Base-by-base conservation (phyloP, 1,284 basidiomycete genomes). In the Leucoagaricus sp. region DNA sequence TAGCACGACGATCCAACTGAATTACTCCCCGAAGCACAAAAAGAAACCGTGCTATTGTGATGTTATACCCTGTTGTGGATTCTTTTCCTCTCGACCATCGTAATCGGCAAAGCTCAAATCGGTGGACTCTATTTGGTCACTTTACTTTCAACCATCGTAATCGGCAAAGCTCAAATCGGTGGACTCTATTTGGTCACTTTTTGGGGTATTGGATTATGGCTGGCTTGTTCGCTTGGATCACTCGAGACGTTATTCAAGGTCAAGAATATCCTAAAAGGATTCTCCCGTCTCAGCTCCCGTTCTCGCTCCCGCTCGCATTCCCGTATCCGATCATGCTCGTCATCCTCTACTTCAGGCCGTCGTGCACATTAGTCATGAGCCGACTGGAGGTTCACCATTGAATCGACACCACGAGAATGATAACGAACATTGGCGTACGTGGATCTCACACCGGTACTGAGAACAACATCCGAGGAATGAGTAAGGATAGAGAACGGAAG, bases 101-200 rank as follows among this genome's bases (percentile, higher is more conserved):
- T 73, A 1, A 71, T 83, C 26, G 74, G 73, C 17, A 72, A 72
- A 4, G 62, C 70, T 1, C 64, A 75, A 6, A 64, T 87, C 15
- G 85, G 83, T 1, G 78, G 82, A 1, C 68, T 81, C 8, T 89
- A 88, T 65, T 72, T 82, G 49, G 61, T 85, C 33, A 84, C 80
- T 0, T 75, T 74, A n/a, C 59, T 75, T 28, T 72, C 78, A 2
- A 84, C 83, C 0, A 61, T 80, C 21, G 65, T 73, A 1, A 71
- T 83, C 26, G 74, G 73, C 17, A 72, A 72, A 4, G 62, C 70
- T 1, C 64, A 75, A 6, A 64, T 87, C 15, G 85, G 83, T 1
- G 78, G 82, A 1, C 68, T 81, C 8, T 89, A 88, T 65, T 72
- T 82, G 49, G 61, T 85, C 33, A 84, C 80, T 0, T 75, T 74